These are phyloP conservation scores for Aegilops bicornis DNA, from an alignment of 176 grass and related monocot species.

Conservation along the genomic window DNA sequence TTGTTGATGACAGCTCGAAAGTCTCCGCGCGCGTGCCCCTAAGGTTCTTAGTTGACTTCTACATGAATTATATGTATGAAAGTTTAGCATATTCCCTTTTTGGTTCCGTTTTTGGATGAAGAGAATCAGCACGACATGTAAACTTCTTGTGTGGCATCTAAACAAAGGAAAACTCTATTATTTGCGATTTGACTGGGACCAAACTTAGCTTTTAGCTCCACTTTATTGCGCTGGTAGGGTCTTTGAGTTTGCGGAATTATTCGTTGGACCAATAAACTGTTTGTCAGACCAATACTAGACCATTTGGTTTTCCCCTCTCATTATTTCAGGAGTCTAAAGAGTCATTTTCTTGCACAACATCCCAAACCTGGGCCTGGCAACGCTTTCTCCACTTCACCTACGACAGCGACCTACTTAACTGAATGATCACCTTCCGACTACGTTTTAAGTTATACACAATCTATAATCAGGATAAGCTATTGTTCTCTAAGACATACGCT, in stretches of 20 bases:
- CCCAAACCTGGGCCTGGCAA: not conserved
- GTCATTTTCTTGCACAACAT: not conserved
- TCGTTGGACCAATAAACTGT: not conserved
- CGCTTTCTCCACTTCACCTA: not conserved
- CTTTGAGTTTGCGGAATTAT: not conserved
- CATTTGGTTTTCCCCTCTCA: not conserved
- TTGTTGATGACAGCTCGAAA: too few species aligned
- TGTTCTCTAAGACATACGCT: not conserved
- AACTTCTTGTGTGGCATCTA: not conserved
- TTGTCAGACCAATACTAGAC: not conserved
- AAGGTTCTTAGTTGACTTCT: constrained; percentile 23
- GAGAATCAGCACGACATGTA: not conserved
- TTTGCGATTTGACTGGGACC: not conserved
- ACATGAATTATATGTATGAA: not conserved
- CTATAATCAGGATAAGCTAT: not conserved
- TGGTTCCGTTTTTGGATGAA: not conserved
- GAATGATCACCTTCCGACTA: constrained; percentile 4
- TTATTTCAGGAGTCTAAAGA: constrained; percentile 21
- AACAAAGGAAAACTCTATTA: not conserved
- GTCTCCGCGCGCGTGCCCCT: too few species aligned
- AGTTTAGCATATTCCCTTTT: not conserved
- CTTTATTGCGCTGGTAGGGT: not conserved
- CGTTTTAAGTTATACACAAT: not conserved
- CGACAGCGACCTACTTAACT: not conserved
- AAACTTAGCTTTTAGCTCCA: not conserved